Evolutionary conservation across 2,329 filamentous ascomycete species (phyloP).

Genomic region (Calcarisporium arbuscula): DNA sequence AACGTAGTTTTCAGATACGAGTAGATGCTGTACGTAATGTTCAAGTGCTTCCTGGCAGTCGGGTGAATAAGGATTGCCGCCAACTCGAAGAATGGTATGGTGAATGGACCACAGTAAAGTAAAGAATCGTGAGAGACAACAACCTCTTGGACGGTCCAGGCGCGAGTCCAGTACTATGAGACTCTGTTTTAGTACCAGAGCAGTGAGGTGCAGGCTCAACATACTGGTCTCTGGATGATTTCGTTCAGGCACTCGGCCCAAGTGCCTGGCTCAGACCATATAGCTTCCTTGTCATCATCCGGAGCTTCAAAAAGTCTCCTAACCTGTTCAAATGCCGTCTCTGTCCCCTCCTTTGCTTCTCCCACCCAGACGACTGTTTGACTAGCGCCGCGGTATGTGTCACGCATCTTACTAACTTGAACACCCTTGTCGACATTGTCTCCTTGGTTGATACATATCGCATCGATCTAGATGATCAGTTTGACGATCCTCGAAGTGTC

Average conservation of each 20-base stretch:
- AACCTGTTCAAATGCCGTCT: not conserved
- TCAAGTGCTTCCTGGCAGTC: not conserved
- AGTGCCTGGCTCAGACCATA: too few relatives aligned
- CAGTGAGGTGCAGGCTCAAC: too few relatives aligned
- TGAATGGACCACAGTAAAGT: not conserved
- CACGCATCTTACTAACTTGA: conserved; percentile 19
- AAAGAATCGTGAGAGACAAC: too few relatives aligned
- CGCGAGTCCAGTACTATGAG: too few relatives aligned
- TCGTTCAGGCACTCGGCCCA: not conserved
- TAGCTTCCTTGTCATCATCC: too few relatives aligned
- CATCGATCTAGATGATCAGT: too few relatives aligned
- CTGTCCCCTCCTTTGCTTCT: not conserved
- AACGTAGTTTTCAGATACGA: not conserved
- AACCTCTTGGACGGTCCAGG: too few relatives aligned
- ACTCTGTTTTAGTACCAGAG: too few relatives aligned
- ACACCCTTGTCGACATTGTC: conserved; percentile 17
- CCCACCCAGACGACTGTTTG: conserved; percentile 10
- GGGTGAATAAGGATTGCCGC: not conserved
- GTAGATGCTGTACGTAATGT: not conserved
- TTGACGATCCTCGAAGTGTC: too few relatives aligned
- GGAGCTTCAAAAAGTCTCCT: not conserved
- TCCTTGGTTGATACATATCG: too few relatives aligned
- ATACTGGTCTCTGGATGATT: not conserved
- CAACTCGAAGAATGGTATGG: not conserved
- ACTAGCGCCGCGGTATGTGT: conserved; percentile 14